Evolutionary conservation across 192 early-diverging fungal genomes (phyloP), one percentile per base, ranked within the genome.

Genomic region (Thamnidium elegans): DNA sequence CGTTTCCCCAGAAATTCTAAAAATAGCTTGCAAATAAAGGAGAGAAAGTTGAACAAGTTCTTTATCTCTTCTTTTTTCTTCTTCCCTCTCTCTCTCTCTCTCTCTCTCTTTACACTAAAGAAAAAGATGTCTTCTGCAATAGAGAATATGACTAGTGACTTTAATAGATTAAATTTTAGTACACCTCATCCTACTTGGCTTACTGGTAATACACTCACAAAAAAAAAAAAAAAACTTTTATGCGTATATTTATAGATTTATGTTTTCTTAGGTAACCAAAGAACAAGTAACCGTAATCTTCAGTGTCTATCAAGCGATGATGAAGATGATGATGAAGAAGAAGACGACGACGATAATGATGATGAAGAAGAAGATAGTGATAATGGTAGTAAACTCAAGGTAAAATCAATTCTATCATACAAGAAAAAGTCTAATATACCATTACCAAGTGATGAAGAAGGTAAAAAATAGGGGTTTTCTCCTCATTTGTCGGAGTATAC

Each of bases 301-400:
- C 43, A 58, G 39, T 67, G 56, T 50, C 15, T 67, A 15, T 55
- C 66, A 6, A 67, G 66, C 34, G 66, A 67, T 36, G 66, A 60
- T 23, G 66, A 67, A 44, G 56, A 59, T 15, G 58, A 59, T 1
- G 58, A 59, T 3, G 58, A 59, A 4, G 58, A 58, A 7, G 56
- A 59, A 7, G 17, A 26, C 26, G n/a, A 43, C 17, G 31, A 50
- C 20, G n/a, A n/a, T n/a, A 56, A 44, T 50, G 45, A 58, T n/a
- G 66, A 67, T 6, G 66, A 67, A 17, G 50, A 52, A 1, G 36
- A 39, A 39, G 36, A 39, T 39, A 39, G 36, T 39, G 9, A 9
- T 10, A 39, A 3, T 39, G 9, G 4, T 9, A 10, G 1, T 10
- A 1, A 39, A 39, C 9, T 10, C 9, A 6, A 6, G 4, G 7